Conservation (phyloP, 495 filamentous ascomycete species). For the Penicillium coffeae region DNA sequence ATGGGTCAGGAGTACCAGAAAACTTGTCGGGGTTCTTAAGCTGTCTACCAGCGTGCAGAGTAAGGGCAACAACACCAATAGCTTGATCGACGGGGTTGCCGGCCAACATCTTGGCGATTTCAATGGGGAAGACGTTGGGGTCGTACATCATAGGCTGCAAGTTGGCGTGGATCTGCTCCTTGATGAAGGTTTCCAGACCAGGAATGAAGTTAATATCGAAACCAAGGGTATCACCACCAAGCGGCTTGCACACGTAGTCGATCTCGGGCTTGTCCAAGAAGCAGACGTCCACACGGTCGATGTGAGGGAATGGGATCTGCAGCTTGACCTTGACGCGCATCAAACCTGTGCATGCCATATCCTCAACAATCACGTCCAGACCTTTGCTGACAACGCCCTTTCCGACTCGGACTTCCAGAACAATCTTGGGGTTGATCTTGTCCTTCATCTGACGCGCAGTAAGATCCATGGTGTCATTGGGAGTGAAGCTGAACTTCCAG, state of each 20-base stretch:
- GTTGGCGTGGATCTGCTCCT: conserved; percentile 91
- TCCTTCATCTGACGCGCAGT: conserved; percentile 85
- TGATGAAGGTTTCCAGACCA: conserved; percentile 86
- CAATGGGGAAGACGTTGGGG: conserved; percentile 96
- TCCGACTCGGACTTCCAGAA: conserved; percentile 87
- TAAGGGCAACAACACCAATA: conserved; percentile 89
- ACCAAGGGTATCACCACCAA: conserved; percentile 90
- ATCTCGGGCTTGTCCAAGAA: conserved; percentile 75
- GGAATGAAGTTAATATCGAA: conserved; percentile 99
- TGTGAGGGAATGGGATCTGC: conserved; percentile 90
- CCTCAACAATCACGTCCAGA: conserved; percentile 94
- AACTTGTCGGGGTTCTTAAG: conserved; percentile 95
- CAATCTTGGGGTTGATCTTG: conserved; percentile 95
- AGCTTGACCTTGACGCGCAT: conserved; percentile 98
- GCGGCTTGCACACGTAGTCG: conserved; percentile 95
- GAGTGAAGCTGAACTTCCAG: conserved; percentile 99
- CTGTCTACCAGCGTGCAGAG: conserved; percentile 82
- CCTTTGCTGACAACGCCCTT: conserved; percentile 96
- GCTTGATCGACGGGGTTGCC: conserved; percentile 91
- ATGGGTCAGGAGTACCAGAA: conserved; percentile 89
- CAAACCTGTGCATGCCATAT: conserved; percentile 89
- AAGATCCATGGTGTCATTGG: conserved; percentile 88
- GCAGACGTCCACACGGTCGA: conserved; percentile 87
- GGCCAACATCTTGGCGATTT: conserved; percentile 98
- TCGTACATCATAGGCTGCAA: conserved; percentile 95